phyloP scores from a whole-genome alignment of 805 yeast species.

The Vanderwaltozyma polyspora region DNA sequence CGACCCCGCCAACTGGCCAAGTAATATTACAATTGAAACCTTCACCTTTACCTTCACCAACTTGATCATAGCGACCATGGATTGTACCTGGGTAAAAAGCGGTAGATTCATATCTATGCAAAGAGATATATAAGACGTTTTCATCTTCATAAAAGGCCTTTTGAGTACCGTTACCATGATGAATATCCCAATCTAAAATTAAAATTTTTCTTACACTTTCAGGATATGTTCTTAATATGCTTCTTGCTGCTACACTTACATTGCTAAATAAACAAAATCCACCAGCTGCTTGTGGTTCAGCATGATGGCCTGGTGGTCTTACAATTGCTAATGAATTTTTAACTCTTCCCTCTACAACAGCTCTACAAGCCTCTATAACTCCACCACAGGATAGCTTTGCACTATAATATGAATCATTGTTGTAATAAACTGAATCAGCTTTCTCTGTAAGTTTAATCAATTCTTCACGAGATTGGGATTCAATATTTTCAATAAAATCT shows the following conservation, averaged over 20 bases:
- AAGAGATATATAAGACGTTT: constrained; percentile 77
- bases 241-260: constrained; percentile 93
- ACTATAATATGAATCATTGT: constrained; percentile 76
- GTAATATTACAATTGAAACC: constrained; percentile 88
- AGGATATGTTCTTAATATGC: constrained; percentile 70
- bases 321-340: constrained; percentile 90
- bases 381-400: constrained; percentile 96
- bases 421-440: constrained; percentile 92
- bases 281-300: constrained; percentile 94
- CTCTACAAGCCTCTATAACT: constrained; percentile 88
- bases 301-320: constrained; percentile 99
- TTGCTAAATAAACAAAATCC: constrained; percentile 94
- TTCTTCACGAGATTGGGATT: constrained; percentile 64
- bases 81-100: constrained; percentile 88
- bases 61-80: constrained; percentile 70
- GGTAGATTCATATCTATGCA: constrained; percentile 89
- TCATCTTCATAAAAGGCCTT: constrained; percentile 84
- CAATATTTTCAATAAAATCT: constrained; percentile 62
- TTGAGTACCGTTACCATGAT: constrained; percentile 98
- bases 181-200: constrained; percentile 95
- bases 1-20: constrained; percentile 85
- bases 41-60: constrained; percentile 77
- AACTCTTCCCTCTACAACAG: constrained; percentile 86
- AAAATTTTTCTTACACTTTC: constrained; percentile 77
- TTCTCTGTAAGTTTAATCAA: constrained; percentile 73